Base-by-base conservation (phyloP, 352 stramenopile species). In the Achlya hypogyna region DNA sequence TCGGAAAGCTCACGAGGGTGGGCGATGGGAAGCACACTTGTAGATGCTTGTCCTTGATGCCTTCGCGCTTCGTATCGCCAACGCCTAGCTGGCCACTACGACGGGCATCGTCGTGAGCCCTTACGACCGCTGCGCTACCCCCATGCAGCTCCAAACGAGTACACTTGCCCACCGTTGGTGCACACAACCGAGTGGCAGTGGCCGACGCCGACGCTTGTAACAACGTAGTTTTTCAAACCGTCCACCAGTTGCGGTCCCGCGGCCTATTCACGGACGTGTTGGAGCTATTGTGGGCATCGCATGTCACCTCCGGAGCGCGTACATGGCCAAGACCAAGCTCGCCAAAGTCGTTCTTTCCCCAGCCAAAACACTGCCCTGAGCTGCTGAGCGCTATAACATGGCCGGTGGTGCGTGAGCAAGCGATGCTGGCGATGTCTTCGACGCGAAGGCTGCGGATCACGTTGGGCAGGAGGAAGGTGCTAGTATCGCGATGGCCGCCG, bases 81-180 rank as follows among this genome's bases (percentile, higher is more conserved):
- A 91, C 72, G 1, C 83, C 83, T 12, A 91, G 70, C 59, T 91
- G 81, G 0, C 83, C 83, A 49, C 76, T 88, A 43, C 5, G 6
- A 42, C 23, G 14, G 20, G 31, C n/a, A 22, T 51, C 38, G 40
- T 16, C 6, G 5, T 34, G 18, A 38, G 10, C 1, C 9, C 9
- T 45, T 18, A 45, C 14, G 2, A n/a, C 1, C 2, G n/a, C 27
- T 27, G 1, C 14, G 2, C 9, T 45, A 66, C 59, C 43, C 59
- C 75, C 79, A 88, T 53, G 81, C 87, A 32, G 74, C 80, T 23
- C 83, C 83, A 81, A 79, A 91, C 22, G 74, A 68, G 53, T 81
- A 91, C 34, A 88, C 27, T 16, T 71, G 72, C 22, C 83, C 83
- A 35, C 76, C 71, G 51, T 74, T 69, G 5, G 77, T 86, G 53